Evolutionary conservation across 352 stramenopile species (phyloP).

Genomic region (Pythium myriotylum): DNA sequence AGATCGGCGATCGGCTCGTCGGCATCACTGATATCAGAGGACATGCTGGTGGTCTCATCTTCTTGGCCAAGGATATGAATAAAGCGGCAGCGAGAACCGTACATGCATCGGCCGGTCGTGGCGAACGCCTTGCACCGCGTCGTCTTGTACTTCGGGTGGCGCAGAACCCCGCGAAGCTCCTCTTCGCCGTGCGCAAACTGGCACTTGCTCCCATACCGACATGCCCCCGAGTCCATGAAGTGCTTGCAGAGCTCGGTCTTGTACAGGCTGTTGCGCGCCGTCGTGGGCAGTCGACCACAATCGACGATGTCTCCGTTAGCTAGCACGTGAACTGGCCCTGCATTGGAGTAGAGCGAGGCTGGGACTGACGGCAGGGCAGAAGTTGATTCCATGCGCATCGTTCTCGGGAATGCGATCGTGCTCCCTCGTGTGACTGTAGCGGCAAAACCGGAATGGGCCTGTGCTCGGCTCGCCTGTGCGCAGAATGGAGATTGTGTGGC

Average conservation of each 20-base stretch:
- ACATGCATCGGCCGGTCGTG: constrained; percentile 85
- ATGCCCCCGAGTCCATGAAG: constrained; percentile 85
- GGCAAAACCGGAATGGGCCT: neutral
- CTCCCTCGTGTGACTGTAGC: neutral
- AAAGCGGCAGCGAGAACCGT: constrained; percentile 87
- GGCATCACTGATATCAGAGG: constrained; percentile 66
- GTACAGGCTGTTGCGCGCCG: constrained; percentile 87
- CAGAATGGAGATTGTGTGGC: constrained; percentile 10
- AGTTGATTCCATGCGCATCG: constrained; percentile 15
- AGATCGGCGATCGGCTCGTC: constrained; percentile 66
- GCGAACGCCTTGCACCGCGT: constrained; percentile 89
- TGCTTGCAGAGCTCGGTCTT: constrained; percentile 93
- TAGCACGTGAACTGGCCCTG: constrained; percentile 66
- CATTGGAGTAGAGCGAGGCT: constrained; percentile 4
- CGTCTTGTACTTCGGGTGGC: constrained; percentile 92
- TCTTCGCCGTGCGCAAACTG: constrained; percentile 89
- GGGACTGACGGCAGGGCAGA: neutral
- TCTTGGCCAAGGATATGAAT: constrained; percentile 69
- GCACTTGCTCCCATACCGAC: constrained; percentile 88
- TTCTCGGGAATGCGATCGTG: neutral
- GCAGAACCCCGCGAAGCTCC: constrained; percentile 82
- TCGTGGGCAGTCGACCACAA: constrained; percentile 73
- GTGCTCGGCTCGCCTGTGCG: constrained; percentile 8
- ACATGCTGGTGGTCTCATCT: constrained; percentile 40
- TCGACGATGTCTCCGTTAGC: constrained; percentile 88